A percentile compares a stretch with the other conserved stretches of the same genome.
These are phyloP conservation scores for Candida glucosophila DNA, from an alignment of 1,139 yeast species.

Conservation along the genomic window DNA sequence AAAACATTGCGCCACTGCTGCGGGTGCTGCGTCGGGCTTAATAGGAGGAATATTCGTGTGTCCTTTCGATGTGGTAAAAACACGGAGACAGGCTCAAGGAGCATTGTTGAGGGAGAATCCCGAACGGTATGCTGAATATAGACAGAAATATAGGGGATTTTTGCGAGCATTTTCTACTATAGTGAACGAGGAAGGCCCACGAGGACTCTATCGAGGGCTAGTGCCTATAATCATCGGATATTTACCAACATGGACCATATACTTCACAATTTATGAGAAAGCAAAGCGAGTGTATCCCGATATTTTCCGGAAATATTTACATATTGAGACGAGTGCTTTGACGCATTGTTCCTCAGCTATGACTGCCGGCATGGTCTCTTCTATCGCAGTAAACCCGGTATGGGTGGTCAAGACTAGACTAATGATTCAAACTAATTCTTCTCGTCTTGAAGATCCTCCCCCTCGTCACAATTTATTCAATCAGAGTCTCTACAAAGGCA, in stretches of 20 bases:
- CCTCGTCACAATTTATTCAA: conserved; percentile 1
- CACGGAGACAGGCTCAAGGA: conserved; percentile 39
- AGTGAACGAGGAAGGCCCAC: conserved; percentile 64
- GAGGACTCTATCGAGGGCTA: conserved; percentile 84
- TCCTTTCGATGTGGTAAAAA: conserved; percentile 40
- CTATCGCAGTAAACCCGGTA: conserved; percentile 86
- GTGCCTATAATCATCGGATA: conserved; percentile 90
- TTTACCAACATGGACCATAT: conserved; percentile 96
- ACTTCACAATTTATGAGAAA: conserved; percentile 81
- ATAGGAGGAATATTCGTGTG: conserved; percentile 40
- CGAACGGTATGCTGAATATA: too few relatives aligned
- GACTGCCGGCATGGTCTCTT: conserved; percentile 82
- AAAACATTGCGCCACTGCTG: conserved; percentile 30
- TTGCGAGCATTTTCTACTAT: conserved; percentile 56
- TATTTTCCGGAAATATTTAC: conserved; percentile 18
- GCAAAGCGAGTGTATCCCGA: conserved; percentile 43
- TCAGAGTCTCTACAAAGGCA: conserved; percentile 54
- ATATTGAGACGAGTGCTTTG: conserved; percentile 37
- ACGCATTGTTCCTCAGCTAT: conserved; percentile 75
- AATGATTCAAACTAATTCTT: conserved; percentile 64
- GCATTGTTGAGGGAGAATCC: conserved; percentile 13
- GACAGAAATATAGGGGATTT: conserved; percentile 57
- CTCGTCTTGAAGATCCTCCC: neutral
- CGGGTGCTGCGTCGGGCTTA: conserved; percentile 41
- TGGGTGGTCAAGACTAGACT: conserved; percentile 96